Evolutionary conservation across 2,329 filamentous ascomycete genomes (phyloP).

Genomic region (Apiospora hydei): DNA sequence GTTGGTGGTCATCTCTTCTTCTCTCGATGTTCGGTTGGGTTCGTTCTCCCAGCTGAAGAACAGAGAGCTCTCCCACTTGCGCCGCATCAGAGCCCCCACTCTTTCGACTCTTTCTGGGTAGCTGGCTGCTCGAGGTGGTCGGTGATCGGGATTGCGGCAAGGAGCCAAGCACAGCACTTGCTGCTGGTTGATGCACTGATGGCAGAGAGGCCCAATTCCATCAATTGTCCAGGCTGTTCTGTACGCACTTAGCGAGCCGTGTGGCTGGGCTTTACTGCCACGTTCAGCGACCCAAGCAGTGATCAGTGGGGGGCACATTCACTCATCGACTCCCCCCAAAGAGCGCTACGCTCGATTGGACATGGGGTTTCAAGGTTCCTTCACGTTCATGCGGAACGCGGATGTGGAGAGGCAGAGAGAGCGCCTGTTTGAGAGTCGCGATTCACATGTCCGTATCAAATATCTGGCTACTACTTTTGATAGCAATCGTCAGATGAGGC

Average conservation of each 20-base stretch:
- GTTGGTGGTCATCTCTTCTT: constrained; percentile 13
- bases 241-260: not conserved
- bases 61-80: not conserved
- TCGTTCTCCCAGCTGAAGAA: not conserved
- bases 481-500: not conserved
- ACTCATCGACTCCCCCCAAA: constrained; percentile 15
- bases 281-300: constrained; percentile 21
- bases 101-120: not conserved
- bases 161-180: not conserved
- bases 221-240: not conserved
- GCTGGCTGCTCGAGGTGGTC: not conserved
- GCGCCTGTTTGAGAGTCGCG: constrained; percentile 12
- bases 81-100: not conserved
- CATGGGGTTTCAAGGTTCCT: constrained; percentile 21
- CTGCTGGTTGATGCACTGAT: not conserved
- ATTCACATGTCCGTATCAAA: constrained; percentile 21
- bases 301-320: constrained; percentile 20
- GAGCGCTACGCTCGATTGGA: constrained; percentile 19
- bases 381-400: constrained; percentile 18
- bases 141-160: constrained; percentile 3
- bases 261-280: constrained; percentile 11
- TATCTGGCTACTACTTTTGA: constrained; percentile 9
- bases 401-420: constrained; percentile 14
- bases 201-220: constrained; percentile 9
- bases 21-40: not conserved